Conservation (phyloP, 75 land plant genomes). For the Cupressus sempervirens region DNA sequence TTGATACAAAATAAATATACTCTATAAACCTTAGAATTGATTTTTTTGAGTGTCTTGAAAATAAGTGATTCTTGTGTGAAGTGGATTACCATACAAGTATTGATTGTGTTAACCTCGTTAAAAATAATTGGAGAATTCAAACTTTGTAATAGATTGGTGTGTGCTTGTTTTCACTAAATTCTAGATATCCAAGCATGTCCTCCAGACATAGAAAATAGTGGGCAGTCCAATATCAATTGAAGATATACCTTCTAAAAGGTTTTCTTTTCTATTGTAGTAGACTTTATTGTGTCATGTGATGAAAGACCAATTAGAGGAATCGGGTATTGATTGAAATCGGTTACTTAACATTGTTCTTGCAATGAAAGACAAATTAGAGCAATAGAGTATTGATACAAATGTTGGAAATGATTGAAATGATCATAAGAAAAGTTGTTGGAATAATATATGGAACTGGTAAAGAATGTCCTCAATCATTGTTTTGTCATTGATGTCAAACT, state of each 20-base stretch:
- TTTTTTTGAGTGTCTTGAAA: not conserved
- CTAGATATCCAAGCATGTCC: constrained; percentile 61
- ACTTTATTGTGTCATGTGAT: constrained; percentile 74
- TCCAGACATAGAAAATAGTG: constrained; percentile 50
- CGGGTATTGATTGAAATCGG: not conserved
- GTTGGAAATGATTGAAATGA: no score
- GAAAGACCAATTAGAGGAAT: not conserved
- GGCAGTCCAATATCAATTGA: constrained; percentile 50
- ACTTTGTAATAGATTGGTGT: constrained; percentile 82
- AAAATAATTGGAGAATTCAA: constrained; percentile 87
- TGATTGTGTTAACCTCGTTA: constrained; percentile 87
- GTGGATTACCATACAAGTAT: constrained; percentile 74
- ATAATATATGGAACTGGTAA: no score
- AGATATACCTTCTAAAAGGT: constrained; percentile 78
- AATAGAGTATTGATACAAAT: no score
- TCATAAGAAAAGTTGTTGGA: no score
- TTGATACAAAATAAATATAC: not conserved
- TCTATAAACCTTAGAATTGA: not conserved
- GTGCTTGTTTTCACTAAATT: constrained; percentile 79
- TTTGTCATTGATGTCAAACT: no score
- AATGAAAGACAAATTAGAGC: no score
- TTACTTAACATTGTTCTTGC: not conserved
- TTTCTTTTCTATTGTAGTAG: constrained; percentile 80
- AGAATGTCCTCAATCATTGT: no score
- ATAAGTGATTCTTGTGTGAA: constrained; percentile 85